These are phyloP conservation scores for Chimonanthus praecox DNA, from an alignment of 164 flowering plant genomes.

Conservation along the genomic window DNA sequence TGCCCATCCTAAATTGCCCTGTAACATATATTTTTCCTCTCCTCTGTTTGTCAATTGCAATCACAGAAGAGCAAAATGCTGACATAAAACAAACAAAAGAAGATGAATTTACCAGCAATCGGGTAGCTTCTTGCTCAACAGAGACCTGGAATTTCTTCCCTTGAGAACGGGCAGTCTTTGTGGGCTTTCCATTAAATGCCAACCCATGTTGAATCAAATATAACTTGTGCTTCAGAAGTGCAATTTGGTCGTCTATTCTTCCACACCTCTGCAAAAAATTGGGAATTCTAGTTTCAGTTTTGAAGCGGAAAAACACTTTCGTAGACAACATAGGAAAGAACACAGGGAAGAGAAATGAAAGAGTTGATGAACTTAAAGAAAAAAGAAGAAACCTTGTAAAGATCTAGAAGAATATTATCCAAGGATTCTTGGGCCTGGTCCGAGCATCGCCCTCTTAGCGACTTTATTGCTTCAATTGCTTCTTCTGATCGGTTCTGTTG, in stretches of 20 bases:
- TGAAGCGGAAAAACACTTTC: neutral
- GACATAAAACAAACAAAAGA: too few relatives aligned
- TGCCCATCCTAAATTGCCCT: constrained; percentile 99
- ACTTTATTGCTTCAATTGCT: constrained; percentile 95
- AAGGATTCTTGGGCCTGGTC: constrained; percentile 98
- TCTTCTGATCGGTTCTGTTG: constrained; percentile 95
- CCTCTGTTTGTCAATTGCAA: neutral
- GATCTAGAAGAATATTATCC: constrained; percentile 89
- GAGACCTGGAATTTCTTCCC: constrained; percentile 98
- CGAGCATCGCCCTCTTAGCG: constrained; percentile 67
- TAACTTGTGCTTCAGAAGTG: constrained; percentile 74
- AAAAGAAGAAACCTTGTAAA: constrained; percentile 61
- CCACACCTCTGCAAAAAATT: constrained; percentile 74
- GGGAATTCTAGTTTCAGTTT: neutral
- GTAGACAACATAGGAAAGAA: neutral
- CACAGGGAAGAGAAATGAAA: neutral
- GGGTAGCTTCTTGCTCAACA: constrained; percentile 91
- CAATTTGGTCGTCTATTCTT: constrained; percentile 86
- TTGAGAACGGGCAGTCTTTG: constrained; percentile 94
- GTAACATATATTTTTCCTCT: constrained; percentile 8
- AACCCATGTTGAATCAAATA: constrained; percentile 83
- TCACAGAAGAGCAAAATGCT: neutral
- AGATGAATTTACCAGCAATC: constrained; percentile 58
- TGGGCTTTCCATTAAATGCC: constrained; percentile 95
- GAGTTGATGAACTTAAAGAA: neutral